These are phyloP conservation scores for Cystobasidiopsis lactophilus DNA, from an alignment of 768 basidiomycete genomes.

Conservation along the genomic window DNA sequence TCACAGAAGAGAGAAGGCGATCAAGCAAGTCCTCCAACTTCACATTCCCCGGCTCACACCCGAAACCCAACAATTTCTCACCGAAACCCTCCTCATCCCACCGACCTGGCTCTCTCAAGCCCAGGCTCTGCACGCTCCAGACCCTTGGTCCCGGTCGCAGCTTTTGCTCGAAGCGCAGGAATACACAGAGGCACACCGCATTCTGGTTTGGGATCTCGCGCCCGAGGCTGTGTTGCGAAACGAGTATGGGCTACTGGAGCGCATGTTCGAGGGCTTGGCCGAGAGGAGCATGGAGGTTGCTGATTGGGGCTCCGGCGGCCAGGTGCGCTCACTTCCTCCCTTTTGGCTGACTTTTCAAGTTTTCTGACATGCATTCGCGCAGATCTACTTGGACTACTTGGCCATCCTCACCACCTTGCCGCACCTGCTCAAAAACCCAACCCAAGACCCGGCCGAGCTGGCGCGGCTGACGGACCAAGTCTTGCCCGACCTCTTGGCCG, in stretches of 20 bases:
- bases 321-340: neutral
- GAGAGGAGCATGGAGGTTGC: slow-evolving; percentile 19
- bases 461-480: neutral
- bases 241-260: slow-evolving; percentile 40
- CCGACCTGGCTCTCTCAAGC: slow-evolving; percentile 73
- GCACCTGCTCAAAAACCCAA: neutral
- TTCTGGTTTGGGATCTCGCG: slow-evolving; percentile 66
- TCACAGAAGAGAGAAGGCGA: slow-evolving; percentile 54
- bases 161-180: slow-evolving; percentile 47
- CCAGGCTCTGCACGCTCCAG: slow-evolving; percentile 47
- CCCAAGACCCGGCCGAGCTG: neutral
- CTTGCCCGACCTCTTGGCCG: neutral
- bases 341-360: neutral
- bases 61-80: slow-evolving; percentile 21
- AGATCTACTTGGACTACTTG: slow-evolving; percentile 1
- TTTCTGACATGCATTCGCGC: neutral
- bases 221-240: slow-evolving; percentile 61
- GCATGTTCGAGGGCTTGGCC: slow-evolving; percentile 46
- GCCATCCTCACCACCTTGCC: neutral
- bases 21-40: slow-evolving; percentile 57
- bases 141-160: slow-evolving; percentile 52
- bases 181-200: slow-evolving; percentile 52
- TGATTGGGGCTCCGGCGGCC: neutral
- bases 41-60: slow-evolving; percentile 21
- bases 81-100: slow-evolving; percentile 60